A percentile compares a stretch with the other conserved stretches of the same genome.
Evolutionary conservation across 192 early-diverging fungal genomes (phyloP).

Genomic region (Podila epigama): DNA sequence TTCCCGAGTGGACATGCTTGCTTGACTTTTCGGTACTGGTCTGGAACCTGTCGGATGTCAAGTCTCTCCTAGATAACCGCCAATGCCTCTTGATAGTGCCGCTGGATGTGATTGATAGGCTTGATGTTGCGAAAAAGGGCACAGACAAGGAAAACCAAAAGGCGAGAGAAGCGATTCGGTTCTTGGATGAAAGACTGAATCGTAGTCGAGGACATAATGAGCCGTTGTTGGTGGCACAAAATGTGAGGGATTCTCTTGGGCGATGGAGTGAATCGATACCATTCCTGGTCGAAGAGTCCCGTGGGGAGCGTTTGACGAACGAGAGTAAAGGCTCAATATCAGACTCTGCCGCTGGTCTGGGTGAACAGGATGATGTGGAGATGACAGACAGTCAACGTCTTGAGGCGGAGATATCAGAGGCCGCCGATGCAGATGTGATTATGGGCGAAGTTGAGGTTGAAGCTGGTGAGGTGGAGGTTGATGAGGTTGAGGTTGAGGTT

Average conservation of each 20-base stretch:
- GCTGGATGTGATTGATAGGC: conserved; percentile 60
- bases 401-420: neutral
- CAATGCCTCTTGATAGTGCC: conserved; percentile 60
- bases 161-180: conserved; percentile 65
- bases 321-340: conserved; percentile 9
- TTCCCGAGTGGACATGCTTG: conserved; percentile 37
- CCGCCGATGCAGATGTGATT: neutral
- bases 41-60: conserved; percentile 55
- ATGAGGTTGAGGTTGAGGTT: conserved; percentile 8
- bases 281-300: conserved; percentile 50
- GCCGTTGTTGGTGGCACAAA: conserved; percentile 56
- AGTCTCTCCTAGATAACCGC: conserved; percentile 51
- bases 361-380: conserved; percentile 10
- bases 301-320: neutral
- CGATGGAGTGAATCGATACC: conserved; percentile 54
- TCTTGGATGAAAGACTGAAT: conserved; percentile 43
- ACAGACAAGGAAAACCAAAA: conserved; percentile 53
- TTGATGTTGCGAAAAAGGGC: conserved; percentile 65
- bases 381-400: neutral
- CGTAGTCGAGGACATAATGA: conserved; percentile 15
- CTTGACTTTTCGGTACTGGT: conserved; percentile 59
- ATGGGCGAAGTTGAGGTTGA: too few species aligned
- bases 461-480: too few species aligned
- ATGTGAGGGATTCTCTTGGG: conserved; percentile 52
- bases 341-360: conserved; percentile 6